Evolutionary conservation across 441 rosid genomes (phyloP), one percentile per base, ranked within the genome.

Genomic region (Gossypium lobatum): DNA sequence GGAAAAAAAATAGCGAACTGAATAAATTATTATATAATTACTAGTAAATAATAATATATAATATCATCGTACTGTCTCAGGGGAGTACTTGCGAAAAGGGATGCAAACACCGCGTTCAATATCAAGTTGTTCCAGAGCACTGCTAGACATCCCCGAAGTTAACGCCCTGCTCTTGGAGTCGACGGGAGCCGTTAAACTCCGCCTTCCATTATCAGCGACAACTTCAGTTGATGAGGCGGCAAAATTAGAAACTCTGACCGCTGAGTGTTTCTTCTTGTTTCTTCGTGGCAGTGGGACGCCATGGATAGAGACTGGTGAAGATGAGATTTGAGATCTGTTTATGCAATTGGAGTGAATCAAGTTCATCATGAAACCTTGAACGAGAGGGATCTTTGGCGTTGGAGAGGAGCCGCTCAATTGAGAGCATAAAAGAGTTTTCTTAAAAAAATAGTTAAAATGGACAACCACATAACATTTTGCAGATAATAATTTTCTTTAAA

Each of bases 71-170:
- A 94, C 98, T 53, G 88, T 86, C 81, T 92, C 95, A 45, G 97
- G 97, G 72, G 97, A 74, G 80, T 94, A 94, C 90, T 94, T 94
- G 88, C 98, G 89, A 85, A 94, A 94, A 1, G 98, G 97, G 73
- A 92, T 80, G 80, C 98, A 94, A 46, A 94, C 98, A 72, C 98
- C 97, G 73, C 98, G 89, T 76, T 94, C 98, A 78, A 94, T 85
- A 82, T 94, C 98, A 9, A 94, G 91, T 85, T 71, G 91, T 64
- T 94, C 97, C 89, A 94, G 62, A 69, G 97, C 97, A 52, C 79
- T 70, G 77, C 87, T 89, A 58, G 97, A 90, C 63, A 78, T 84
- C 60, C 73, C 79, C 1, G 14, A 16, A 2, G 65, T 25, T 61
- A 46, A 17, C 26, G 75, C 42, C 67, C 31, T 61, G 17, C 31